Evolutionary conservation across 768 basidiomycete genomes (phyloP).

Genomic region (Cantharellus cinnabarinus): DNA sequence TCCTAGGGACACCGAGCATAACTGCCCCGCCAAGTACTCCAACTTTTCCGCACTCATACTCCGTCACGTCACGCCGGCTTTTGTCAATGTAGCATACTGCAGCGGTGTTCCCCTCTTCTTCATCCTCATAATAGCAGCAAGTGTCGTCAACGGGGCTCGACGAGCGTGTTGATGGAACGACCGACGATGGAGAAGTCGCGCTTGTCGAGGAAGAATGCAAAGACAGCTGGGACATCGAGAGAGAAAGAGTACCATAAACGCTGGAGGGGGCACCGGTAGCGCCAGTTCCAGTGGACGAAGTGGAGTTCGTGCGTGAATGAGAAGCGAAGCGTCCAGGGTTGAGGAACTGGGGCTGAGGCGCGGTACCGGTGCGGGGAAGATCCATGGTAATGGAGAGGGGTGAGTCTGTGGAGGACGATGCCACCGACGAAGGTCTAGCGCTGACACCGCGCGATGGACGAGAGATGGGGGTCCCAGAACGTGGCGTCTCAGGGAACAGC

Average conservation of each 20-base stretch:
- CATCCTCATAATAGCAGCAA: background rate
- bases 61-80: constrained; percentile 5
- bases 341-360: background rate
- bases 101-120: background rate
- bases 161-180: background rate
- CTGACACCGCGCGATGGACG: background rate
- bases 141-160: background rate
- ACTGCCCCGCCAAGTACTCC: constrained; percentile 9
- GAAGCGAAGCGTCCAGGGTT: background rate
- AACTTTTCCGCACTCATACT: constrained; percentile 9
- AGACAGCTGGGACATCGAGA: constrained; percentile 5
- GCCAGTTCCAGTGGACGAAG: constrained; percentile 2
- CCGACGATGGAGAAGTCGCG: constrained; percentile 4
- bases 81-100: background rate
- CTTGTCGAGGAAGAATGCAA: constrained; percentile 4
- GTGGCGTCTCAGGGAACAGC: background rate
- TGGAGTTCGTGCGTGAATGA: constrained; percentile 3
- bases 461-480: background rate
- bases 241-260: constrained; percentile 3
- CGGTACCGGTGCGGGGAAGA: background rate
- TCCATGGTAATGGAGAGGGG: background rate
- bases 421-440: background rate
- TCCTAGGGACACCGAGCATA: constrained; percentile 8
- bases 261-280: constrained; percentile 1
- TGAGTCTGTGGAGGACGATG: background rate